phyloP scores from a whole-genome alignment of 371 early-diverging fungal genomes.

The Syncephalastrum sp. region DNA sequence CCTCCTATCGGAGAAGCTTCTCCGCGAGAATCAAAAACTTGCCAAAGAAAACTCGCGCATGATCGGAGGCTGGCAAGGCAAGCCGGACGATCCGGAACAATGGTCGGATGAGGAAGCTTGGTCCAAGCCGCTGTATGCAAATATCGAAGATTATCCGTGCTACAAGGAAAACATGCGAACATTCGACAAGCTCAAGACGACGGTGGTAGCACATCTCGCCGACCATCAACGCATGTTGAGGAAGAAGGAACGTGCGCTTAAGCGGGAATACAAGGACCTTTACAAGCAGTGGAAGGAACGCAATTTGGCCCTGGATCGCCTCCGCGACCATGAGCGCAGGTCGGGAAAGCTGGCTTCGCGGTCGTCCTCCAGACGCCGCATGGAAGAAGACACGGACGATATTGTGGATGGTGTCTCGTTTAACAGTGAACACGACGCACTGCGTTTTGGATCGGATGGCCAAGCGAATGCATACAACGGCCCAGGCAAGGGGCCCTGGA shows the following conservation, averaged over 20 bases:
- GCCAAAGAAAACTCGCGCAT: slow-evolving; percentile 53
- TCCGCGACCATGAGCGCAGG: slow-evolving; percentile 40
- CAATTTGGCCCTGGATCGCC: slow-evolving; percentile 38
- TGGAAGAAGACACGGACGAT: slow-evolving; percentile 49
- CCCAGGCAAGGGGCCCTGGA: slow-evolving; percentile 46
- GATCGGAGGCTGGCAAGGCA: slow-evolving; percentile 40
- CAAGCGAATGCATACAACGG: slow-evolving; percentile 28
- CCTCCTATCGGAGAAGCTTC: slow-evolving; percentile 47
- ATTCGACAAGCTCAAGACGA: slow-evolving; percentile 25
- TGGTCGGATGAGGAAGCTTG: slow-evolving; percentile 45
- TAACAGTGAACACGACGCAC: slow-evolving; percentile 41
- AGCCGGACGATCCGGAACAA: slow-evolving; percentile 25
- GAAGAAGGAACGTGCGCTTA: slow-evolving; percentile 34
- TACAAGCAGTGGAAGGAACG: slow-evolving; percentile 44
- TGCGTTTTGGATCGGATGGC: slow-evolving; percentile 41
- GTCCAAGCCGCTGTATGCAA: slow-evolving; percentile 37
- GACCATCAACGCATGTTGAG: slow-evolving; percentile 17
- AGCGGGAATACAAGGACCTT: slow-evolving; percentile 34
- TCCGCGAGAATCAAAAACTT: slow-evolving; percentile 56
- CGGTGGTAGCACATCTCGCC: slow-evolving; percentile 23
- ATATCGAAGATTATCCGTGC: slow-evolving; percentile 63
- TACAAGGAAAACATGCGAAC: slow-evolving; percentile 48
- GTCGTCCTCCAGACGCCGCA: slow-evolving; percentile 29
- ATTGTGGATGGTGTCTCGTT: slow-evolving; percentile 45
- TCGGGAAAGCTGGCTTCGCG: slow-evolving; percentile 32